These are phyloP conservation scores for Phytophthora palmivora DNA, from an alignment of 352 stramenopile species.

Conservation along the genomic window DNA sequence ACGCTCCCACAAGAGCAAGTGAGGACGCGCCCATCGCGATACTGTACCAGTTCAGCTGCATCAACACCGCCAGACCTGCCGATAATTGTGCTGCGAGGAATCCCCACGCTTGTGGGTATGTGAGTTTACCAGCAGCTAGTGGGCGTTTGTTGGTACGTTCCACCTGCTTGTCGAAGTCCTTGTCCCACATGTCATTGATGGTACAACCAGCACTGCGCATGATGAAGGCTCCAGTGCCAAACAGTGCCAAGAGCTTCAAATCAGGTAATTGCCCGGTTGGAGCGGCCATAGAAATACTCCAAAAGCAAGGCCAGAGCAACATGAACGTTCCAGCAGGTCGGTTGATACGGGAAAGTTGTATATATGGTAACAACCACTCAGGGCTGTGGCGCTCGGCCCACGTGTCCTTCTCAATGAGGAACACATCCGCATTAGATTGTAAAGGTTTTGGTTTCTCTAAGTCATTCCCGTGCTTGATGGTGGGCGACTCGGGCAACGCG, in stretches of 20 bases:
- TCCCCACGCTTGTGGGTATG: conserved; percentile 87
- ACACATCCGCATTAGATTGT: conserved; percentile 36
- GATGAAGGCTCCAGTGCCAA: conserved; percentile 93
- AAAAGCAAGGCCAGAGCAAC: conserved; percentile 97
- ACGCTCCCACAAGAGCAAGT: conserved; percentile 94
- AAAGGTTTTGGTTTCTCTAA: not conserved
- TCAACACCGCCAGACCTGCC: conserved; percentile 92
- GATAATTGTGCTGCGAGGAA: conserved; percentile 96
- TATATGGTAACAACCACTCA: conserved; percentile 85
- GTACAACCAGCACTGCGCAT: conserved; percentile 98
- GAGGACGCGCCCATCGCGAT: conserved; percentile 93
- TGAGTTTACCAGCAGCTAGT: conserved; percentile 92
- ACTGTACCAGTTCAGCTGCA: conserved; percentile 96
- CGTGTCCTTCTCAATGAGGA: conserved; percentile 85
- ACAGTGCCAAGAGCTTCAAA: conserved; percentile 79
- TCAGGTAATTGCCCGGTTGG: conserved; percentile 83
- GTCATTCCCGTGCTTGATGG: conserved; percentile 3
- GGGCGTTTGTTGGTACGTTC: conserved; percentile 95
- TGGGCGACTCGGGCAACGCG: conserved; percentile 5
- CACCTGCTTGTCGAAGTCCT: conserved; percentile 96
- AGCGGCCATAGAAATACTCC: conserved; percentile 96
- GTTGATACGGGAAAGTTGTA: conserved; percentile 88
- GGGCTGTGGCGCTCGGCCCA: conserved; percentile 84
- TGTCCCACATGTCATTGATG: conserved; percentile 99
- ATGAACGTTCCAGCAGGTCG: conserved; percentile 93